Conservation (phyloP, 768 basidiomycete species). For the Tulasnella sp. region DNA sequence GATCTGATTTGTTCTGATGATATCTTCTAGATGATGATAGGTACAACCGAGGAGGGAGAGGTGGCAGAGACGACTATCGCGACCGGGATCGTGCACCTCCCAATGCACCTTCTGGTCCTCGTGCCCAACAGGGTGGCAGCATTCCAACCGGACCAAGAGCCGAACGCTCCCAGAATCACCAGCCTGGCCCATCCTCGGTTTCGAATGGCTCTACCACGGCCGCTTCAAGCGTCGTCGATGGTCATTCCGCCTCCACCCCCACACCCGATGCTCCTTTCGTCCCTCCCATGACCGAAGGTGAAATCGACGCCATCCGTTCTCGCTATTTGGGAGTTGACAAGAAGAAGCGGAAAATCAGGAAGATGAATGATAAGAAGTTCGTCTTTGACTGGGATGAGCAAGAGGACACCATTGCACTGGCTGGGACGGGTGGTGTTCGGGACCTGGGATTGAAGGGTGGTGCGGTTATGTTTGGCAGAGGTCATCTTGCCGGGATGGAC, state of each 20-base stretch:
- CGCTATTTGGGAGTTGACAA: conserved; percentile 92
- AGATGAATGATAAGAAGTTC: conserved; percentile 94
- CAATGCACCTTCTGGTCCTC: conserved; percentile 12
- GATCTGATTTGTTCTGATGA: conserved; percentile 11
- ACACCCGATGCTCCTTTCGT: conserved; percentile 41
- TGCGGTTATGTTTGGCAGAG: conserved; percentile 84
- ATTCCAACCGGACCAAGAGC: conserved; percentile 84
- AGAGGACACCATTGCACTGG: conserved; percentile 74
- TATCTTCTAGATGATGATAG: conserved; percentile 41
- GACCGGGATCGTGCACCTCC: conserved; percentile 38
- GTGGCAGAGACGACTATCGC: conserved; percentile 10
- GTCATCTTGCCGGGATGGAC: conserved; percentile 81
- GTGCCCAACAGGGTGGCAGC: conserved; percentile 50
- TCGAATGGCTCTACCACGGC: conserved; percentile 37
- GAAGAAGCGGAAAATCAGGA: conserved; percentile 91
- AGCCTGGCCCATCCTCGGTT: conserved; percentile 36
- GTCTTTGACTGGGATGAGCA: conserved; percentile 99
- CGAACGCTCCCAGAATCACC: conserved; percentile 48
- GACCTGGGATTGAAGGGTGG: conserved; percentile 38
- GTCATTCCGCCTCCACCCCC: neutral
- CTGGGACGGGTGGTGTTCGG: conserved; percentile 15
- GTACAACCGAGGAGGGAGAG: conserved; percentile 30
- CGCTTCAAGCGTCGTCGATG: conserved; percentile 31
- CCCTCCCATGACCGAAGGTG: conserved; percentile 73
- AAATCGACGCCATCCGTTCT: conserved; percentile 78